Conservation (phyloP, 768 basidiomycete species). For the Galerina marginata region DNA sequence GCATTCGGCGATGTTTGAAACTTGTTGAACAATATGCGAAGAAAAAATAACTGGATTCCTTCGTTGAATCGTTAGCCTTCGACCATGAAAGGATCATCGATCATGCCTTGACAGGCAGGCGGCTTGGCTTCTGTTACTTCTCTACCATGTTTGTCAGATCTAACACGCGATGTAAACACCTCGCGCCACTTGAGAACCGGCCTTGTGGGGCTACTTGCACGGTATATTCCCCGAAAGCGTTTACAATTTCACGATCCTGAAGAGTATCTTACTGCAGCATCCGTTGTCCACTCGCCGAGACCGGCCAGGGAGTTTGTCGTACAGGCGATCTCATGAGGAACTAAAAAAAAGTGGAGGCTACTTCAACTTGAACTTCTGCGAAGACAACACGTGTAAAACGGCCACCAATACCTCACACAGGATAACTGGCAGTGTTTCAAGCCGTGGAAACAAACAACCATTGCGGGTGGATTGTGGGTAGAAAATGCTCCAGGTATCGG, state of each 20-base stretch:
- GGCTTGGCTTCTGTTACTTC: constrained; percentile 6
- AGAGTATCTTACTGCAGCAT: too few relatives aligned
- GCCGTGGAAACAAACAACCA: constrained; percentile 7
- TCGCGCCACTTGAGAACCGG: constrained; percentile 5
- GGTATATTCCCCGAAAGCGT: not conserved
- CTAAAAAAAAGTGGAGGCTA: too few relatives aligned
- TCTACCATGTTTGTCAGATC: constrained; percentile 9
- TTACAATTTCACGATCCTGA: not conserved
- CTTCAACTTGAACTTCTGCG: too few relatives aligned
- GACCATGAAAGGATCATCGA: constrained; percentile 4
- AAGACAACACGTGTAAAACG: constrained; percentile 12
- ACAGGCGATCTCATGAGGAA: too few relatives aligned
- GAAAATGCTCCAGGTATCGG: not conserved
- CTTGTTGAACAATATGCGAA: not conserved
- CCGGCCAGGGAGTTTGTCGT: too few relatives aligned
- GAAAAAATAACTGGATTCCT: not conserved
- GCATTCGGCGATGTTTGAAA: not conserved
- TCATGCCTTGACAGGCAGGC: constrained; percentile 9
- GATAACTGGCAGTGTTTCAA: not conserved
- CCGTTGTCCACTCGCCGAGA: too few relatives aligned
- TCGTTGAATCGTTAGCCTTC: not conserved
- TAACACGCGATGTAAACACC: not conserved
- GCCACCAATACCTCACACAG: not conserved
- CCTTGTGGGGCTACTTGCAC: not conserved
- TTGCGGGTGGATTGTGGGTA: not conserved